Conservation (phyloP, 805 yeast genomes). For the Metschnikowia baotianmanensis region DNA sequence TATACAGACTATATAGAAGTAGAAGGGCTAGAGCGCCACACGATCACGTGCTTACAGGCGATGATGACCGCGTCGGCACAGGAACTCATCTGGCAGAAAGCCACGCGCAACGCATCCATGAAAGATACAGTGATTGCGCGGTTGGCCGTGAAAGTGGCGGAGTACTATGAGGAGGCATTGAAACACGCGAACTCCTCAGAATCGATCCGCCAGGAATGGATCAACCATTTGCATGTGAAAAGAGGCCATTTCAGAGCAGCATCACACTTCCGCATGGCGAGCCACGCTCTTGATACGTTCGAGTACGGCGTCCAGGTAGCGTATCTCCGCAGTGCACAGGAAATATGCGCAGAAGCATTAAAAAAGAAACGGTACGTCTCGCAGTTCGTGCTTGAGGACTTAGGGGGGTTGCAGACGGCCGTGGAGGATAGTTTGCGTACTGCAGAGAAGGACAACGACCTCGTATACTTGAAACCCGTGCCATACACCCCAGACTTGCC, state of each 20-base stretch:
- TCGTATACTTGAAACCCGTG: constrained; percentile 67
- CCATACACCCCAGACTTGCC: constrained; percentile 46
- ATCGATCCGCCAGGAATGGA: constrained; percentile 58
- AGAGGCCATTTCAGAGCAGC: constrained; percentile 67
- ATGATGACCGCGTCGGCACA: constrained; percentile 83
- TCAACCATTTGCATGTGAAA: constrained; percentile 58
- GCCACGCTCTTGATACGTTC: constrained; percentile 43
- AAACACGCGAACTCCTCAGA: constrained; percentile 42
- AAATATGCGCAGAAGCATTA: constrained; percentile 35
- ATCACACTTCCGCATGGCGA: constrained; percentile 61
- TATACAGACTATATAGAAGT: too few relatives aligned
- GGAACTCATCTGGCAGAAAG: constrained; percentile 80
- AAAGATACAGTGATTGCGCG: constrained; percentile 63
- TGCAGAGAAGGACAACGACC: constrained; percentile 77
- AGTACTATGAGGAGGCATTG: constrained; percentile 50
- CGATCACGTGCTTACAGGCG: constrained; percentile 48
- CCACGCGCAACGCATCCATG: constrained; percentile 42
- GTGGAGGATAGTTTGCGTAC: constrained; percentile 46
- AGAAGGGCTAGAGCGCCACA: constrained; percentile 49
- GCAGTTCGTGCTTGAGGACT: constrained; percentile 48
- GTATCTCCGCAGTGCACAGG: constrained; percentile 45
- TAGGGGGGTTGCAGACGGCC: constrained; percentile 46
- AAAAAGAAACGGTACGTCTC: constrained; percentile 42
- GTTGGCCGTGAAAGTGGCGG: constrained; percentile 61
- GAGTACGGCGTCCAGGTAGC: constrained; percentile 74